Percentiles rank a stretch among this genome's conserved stretches.
Conservation (phyloP, 768 basidiomycete species). For the Panus rudis region DNA sequence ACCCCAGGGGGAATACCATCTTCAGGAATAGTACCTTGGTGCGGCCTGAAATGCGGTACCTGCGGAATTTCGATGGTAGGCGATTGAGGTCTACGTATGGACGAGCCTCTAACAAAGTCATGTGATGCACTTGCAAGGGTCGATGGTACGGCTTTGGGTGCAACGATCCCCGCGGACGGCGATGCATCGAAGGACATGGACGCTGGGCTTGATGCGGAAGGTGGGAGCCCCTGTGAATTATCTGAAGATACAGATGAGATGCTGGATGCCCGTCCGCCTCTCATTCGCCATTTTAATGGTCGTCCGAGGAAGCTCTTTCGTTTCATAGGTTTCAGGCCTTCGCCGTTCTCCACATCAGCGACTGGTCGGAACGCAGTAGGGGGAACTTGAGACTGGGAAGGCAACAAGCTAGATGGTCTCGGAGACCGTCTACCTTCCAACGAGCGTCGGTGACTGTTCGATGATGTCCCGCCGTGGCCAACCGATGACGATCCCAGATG, state of each 20-base stretch:
- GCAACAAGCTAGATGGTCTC: conserved; percentile 4
- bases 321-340: background rate
- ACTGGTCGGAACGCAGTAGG: conserved; percentile 2
- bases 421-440: background rate
- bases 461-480: conserved; percentile 4
- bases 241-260: background rate
- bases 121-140: background rate
- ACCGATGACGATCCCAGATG: conserved; percentile 9
- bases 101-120: background rate
- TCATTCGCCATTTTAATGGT: conserved; percentile 8
- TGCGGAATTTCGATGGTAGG: conserved; percentile 10
- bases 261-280: background rate
- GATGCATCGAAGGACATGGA: background rate
- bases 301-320: conserved; percentile 8
- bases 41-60: background rate
- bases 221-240: background rate
- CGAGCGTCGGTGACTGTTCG: background rate
- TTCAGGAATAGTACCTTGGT: conserved; percentile 4
- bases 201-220: background rate
- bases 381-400: background rate
- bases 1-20: conserved; percentile 2
- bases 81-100: conserved; percentile 13
- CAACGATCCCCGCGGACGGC: background rate
- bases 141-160: background rate
- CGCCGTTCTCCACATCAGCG: conserved; percentile 6